Conservation (phyloP, 2,329 filamentous ascomycete species). For the Talaromyces albobiverticillius region DNA sequence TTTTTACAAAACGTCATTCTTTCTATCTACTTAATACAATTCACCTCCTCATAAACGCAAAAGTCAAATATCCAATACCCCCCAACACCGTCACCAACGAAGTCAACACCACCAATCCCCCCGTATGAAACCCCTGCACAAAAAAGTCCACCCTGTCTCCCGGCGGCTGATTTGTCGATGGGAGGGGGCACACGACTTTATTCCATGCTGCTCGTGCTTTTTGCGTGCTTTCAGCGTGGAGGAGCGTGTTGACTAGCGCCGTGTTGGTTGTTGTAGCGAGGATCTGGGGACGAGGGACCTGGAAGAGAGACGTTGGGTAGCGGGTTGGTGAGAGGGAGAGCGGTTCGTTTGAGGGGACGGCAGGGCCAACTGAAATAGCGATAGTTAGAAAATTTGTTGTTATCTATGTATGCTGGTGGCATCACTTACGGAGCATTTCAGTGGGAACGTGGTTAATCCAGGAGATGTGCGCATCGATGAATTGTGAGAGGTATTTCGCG, state of each 20-base stretch:
- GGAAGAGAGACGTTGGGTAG: constrained; percentile 43
- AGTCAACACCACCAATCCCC: constrained; percentile 12
- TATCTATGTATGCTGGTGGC: too few relatives aligned
- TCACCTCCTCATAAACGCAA: too few relatives aligned
- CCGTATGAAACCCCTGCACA: constrained; percentile 45
- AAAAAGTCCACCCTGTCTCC: constrained; percentile 40
- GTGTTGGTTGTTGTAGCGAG: constrained; percentile 22
- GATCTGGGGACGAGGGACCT: constrained; percentile 43
- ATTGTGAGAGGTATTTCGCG: constrained; percentile 60
- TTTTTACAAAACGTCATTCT: too few relatives aligned
- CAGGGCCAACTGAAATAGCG: not conserved
- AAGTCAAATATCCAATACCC: too few relatives aligned
- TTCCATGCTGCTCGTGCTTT: too few relatives aligned
- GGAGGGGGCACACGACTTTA: too few relatives aligned
- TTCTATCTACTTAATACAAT: too few relatives aligned
- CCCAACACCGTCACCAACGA: too few relatives aligned
- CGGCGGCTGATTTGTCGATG: not conserved
- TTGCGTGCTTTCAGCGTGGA: too few relatives aligned
- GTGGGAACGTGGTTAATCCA: constrained; percentile 58
- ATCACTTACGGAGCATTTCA: constrained; percentile 47
- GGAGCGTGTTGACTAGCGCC: not conserved
- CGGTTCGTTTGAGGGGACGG: constrained; percentile 29
- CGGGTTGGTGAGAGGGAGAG: constrained; percentile 41
- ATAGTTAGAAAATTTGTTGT: not conserved
- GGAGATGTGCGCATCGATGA: constrained; percentile 49